A percentile compares a stretch with the other conserved stretches of the same genome.
Conservation (phyloP, 2,329 filamentous ascomycete genomes). For the Dryadomyces quercivorus region DNA sequence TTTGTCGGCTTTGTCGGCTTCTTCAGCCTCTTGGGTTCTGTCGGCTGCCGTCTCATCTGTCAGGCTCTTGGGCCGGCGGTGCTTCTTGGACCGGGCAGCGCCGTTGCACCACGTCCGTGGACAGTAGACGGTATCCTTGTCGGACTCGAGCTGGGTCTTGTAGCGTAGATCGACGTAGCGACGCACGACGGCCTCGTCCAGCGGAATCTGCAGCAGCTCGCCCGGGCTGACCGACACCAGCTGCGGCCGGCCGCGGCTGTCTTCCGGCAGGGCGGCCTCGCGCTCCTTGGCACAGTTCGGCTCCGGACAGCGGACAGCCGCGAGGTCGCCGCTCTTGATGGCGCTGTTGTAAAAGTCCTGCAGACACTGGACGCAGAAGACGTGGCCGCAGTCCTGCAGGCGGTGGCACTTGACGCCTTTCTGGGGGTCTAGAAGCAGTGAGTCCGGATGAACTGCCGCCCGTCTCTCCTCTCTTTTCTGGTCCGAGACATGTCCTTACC, state of each 20-base stretch:
- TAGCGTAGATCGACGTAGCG: constrained; percentile 85
- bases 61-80: constrained; percentile 45
- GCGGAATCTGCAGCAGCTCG: constrained; percentile 68
- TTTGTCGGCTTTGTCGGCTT: constrained; percentile 7
- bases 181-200: constrained; percentile 60
- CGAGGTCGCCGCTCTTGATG: constrained; percentile 74
- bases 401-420: constrained; percentile 73
- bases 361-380: constrained; percentile 82
- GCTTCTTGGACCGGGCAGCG: constrained; percentile 63
- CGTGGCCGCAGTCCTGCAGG: constrained; percentile 73
- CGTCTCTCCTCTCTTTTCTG: background rate
- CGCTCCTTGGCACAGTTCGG: constrained; percentile 64
- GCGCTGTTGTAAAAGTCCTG: constrained; percentile 83
- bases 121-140: constrained; percentile 87
- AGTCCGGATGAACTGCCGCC: too few species aligned
- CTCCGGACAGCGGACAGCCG: constrained; percentile 65
- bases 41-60: constrained; percentile 7
- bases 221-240: constrained; percentile 59
- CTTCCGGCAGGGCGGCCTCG: constrained; percentile 16
- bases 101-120: constrained; percentile 88
- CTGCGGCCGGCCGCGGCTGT: constrained; percentile 29
- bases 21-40: constrained; percentile 7
- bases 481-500: constrained; percentile 25
- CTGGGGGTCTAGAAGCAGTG: constrained; percentile 55
- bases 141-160: constrained; percentile 82